phyloP scores from a whole-genome alignment of 2,329 filamentous ascomycete species.

The Acarospora socialis region DNA sequence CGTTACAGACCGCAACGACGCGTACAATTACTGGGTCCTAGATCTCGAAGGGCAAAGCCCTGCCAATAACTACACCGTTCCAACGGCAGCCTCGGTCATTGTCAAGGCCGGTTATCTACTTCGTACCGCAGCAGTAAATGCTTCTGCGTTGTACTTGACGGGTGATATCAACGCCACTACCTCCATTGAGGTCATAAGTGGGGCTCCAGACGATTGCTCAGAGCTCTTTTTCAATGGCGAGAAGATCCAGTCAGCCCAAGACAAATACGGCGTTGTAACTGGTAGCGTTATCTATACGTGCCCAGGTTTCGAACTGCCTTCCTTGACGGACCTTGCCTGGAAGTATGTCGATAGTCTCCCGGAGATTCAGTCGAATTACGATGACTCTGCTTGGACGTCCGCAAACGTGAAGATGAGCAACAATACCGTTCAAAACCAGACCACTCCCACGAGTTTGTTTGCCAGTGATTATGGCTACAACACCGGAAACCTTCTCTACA shows the following conservation, averaged over 20 bases:
- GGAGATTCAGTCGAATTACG: constrained; percentile 48
- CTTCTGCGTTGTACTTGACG: constrained; percentile 38
- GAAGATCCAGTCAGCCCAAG: constrained; percentile 26
- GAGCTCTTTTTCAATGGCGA: constrained; percentile 49
- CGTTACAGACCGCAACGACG: constrained; percentile 22
- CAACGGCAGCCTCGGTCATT: constrained; percentile 24
- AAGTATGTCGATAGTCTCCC: constrained; percentile 57
- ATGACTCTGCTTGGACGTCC: constrained; percentile 52
- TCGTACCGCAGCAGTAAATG: constrained; percentile 16
- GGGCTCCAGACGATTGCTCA: constrained; percentile 36
- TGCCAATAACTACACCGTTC: constrained; percentile 20
- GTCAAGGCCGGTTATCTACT: constrained; percentile 31
- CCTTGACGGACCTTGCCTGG: constrained; percentile 48
- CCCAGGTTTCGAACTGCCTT: constrained; percentile 41
- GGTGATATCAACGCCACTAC: constrained; percentile 62
- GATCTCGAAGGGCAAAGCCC: constrained; percentile 20
- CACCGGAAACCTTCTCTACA: constrained; percentile 18
- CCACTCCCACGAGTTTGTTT: constrained; percentile 18
- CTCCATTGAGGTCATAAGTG: constrained; percentile 53
- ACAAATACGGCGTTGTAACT: constrained; percentile 35
- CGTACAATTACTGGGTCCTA: constrained; percentile 32
- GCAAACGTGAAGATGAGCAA: constrained; percentile 45
- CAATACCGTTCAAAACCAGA: constrained; percentile 29
- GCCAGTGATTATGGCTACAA: constrained; percentile 21
- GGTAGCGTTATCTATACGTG: constrained; percentile 36